Conservation (phyloP, 2,329 filamentous ascomycete genomes). For the Myriosclerotinia curreyana region DNA sequence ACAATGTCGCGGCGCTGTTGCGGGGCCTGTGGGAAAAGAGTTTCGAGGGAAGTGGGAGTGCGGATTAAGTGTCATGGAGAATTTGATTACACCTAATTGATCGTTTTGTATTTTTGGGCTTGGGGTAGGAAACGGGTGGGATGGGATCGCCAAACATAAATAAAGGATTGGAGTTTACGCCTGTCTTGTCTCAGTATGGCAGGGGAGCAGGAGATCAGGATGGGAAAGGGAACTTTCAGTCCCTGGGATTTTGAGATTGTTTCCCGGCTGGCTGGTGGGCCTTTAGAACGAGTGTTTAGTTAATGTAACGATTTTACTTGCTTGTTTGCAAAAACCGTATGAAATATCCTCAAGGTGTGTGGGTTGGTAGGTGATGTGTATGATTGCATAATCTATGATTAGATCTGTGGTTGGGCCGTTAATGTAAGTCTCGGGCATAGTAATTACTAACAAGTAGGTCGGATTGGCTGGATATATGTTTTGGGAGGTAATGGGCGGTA, state of each 20-base stretch:
- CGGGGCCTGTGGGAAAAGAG: slow-evolving; percentile 62
- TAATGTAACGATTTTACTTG: background rate
- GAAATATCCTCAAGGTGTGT: background rate
- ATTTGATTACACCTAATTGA: background rate
- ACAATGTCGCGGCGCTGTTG: slow-evolving; percentile 49
- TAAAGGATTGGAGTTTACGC: slow-evolving; percentile 6
- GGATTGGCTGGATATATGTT: no score
- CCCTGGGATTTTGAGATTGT: background rate
- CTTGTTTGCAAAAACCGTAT: background rate
- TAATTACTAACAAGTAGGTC: no score
- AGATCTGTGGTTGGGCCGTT: no score
- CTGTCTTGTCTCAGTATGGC: background rate
- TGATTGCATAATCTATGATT: no score
- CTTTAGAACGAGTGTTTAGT: slow-evolving; percentile 3
- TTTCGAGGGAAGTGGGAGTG: slow-evolving; percentile 52
- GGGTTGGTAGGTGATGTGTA: no score
- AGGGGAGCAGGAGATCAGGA: background rate
- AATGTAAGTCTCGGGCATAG: no score
- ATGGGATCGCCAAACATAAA: background rate
- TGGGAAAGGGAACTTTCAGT: background rate
- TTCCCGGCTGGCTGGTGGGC: background rate
- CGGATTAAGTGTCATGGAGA: slow-evolving; percentile 30
- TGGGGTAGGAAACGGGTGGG: background rate
- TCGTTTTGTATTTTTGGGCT: background rate
- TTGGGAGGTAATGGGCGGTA: no score